Evolutionary conservation across 805 yeast species (phyloP).

Genomic region (Candida stauntonica): DNA sequence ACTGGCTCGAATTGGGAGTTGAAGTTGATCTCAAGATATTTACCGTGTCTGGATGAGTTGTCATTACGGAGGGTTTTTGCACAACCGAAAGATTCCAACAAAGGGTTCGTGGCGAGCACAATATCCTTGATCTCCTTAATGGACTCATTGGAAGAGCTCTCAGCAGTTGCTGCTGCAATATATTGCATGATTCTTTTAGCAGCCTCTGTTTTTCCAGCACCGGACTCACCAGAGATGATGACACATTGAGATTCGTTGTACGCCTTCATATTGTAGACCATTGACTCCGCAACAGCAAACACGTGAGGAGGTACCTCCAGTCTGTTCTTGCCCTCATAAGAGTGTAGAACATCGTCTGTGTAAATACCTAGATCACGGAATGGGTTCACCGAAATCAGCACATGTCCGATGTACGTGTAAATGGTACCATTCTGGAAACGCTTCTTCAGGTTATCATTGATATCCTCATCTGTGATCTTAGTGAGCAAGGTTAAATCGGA

Average conservation of each 20-base stretch:
- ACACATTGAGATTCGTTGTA: constrained; percentile 96
- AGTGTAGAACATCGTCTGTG: constrained; percentile 67
- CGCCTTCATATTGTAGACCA: constrained; percentile 93
- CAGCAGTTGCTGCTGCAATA: constrained; percentile 83
- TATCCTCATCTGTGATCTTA: constrained; percentile 85
- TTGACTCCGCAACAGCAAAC: constrained; percentile 93
- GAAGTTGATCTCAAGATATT: constrained; percentile 87
- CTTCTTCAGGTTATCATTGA: constrained; percentile 85
- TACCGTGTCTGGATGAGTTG: constrained; percentile 89
- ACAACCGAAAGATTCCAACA: constrained; percentile 88
- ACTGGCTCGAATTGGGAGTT: constrained; percentile 81
- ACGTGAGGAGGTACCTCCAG: constrained; percentile 98
- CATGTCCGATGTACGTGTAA: constrained; percentile 92
- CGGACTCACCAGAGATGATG: constrained; percentile 95
- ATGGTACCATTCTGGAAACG: constrained; percentile 87
- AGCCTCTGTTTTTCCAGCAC: constrained; percentile 98
- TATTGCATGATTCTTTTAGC: constrained; percentile 98
- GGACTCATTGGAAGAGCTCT: constrained; percentile 52
- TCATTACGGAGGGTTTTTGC: constrained; percentile 88
- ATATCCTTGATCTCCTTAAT: constrained; percentile 90
- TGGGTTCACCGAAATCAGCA: constrained; percentile 92
- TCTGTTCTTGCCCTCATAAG: constrained; percentile 88
- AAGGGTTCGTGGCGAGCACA: constrained; percentile 95
- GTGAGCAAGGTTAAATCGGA: constrained; percentile 88
- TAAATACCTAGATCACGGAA: constrained; percentile 95